Evolutionary conservation across 73 alveolate species (phyloP).

Genomic region (Paramecium pentaurelia): DNA sequence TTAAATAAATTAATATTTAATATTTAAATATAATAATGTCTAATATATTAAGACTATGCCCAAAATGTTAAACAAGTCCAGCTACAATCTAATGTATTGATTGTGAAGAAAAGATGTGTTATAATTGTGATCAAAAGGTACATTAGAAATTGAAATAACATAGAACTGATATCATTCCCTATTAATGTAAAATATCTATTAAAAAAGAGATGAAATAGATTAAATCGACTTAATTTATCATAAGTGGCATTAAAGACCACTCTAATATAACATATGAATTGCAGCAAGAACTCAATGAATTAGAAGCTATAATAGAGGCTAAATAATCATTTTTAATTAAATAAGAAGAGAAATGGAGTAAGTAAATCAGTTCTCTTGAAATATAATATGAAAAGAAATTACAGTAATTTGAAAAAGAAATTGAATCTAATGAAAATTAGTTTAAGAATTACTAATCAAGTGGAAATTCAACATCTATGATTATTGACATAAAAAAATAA

Average conservation of each 20-base stretch:
- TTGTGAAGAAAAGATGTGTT: not conserved
- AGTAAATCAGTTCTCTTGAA: not conserved
- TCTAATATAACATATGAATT: not conserved
- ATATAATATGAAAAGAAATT: not conserved
- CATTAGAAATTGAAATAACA: not conserved
- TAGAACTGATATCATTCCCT: not conserved
- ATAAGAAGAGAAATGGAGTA: not conserved
- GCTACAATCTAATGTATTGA: conserved; percentile 4
- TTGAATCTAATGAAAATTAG: not conserved
- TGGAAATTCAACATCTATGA: not conserved
- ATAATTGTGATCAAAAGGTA: not conserved
- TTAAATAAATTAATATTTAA: not conserved
- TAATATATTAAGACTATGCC: not conserved
- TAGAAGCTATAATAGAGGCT: not conserved
- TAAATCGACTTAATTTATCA: not conserved
- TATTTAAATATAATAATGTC: not conserved
- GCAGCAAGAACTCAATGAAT: not conserved
- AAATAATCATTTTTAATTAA: not conserved
- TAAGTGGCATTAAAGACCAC: not conserved
- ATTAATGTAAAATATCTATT: not conserved
- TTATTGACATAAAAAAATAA: not conserved
- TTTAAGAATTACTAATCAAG: not conserved
- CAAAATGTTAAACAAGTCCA: not conserved
- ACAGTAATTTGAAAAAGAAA: not conserved
- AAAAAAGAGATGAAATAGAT: not conserved